phyloP scores from a whole-genome alignment of 352 stramenopile genomes.

The Elongisporangium anandrum region DNA sequence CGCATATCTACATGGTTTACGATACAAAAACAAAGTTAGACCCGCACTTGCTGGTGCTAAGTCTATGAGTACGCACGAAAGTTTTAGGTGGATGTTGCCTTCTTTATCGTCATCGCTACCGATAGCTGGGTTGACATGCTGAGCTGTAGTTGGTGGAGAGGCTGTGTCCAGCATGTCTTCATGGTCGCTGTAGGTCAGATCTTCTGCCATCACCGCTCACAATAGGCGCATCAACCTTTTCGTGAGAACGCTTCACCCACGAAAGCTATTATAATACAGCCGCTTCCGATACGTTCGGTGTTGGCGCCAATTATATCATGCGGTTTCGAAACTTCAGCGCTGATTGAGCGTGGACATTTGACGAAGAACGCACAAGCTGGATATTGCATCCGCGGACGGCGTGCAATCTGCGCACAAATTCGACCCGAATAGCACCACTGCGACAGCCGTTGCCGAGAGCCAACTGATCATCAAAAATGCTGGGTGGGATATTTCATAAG shows the following conservation, averaged over 20 bases:
- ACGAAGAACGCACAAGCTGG: not conserved
- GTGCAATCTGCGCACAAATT: not conserved
- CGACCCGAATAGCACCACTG: not conserved
- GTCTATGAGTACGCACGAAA: conserved; percentile 17
- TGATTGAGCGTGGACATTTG: not conserved
- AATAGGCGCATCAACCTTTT: not conserved
- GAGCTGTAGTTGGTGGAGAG: not conserved
- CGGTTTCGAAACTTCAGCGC: conserved; percentile 9
- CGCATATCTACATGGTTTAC: conserved; percentile 26
- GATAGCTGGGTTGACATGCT: not conserved
- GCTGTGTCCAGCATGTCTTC: not conserved
- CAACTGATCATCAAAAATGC: conserved; percentile 22
- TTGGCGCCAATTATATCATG: not conserved
- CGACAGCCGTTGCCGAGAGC: too few species aligned
- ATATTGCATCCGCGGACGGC: not conserved
- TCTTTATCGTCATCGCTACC: conserved; percentile 26
- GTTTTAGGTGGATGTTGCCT: conserved; percentile 29
- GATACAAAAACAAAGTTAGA: not conserved
- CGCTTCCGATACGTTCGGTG: not conserved
- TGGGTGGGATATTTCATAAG: conserved; percentile 76
- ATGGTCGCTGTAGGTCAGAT: not conserved
- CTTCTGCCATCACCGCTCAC: not conserved
- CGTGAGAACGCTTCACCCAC: not conserved
- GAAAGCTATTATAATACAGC: not conserved
- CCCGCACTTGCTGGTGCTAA: not conserved